phyloP scores from a whole-genome alignment of 164 flowering plant species.

The Echeveria elegans region DNA sequence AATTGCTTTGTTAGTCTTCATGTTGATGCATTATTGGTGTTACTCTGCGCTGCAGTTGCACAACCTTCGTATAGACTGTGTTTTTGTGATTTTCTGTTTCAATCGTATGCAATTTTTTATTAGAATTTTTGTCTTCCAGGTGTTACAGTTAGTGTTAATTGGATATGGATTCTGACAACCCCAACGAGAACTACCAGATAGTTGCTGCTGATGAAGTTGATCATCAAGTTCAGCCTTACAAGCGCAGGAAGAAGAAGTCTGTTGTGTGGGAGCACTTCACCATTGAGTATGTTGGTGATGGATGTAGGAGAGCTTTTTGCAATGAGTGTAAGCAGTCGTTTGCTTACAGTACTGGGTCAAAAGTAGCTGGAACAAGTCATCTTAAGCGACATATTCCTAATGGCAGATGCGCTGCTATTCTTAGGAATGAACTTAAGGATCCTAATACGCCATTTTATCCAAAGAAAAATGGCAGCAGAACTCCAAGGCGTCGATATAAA shows the following conservation, averaged over 20 bases:
- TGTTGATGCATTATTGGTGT: too few species aligned
- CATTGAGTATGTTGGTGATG: conserved; percentile 57
- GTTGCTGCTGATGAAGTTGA: conserved; percentile 18
- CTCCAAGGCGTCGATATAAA: conserved; percentile 50
- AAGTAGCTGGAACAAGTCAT: conserved; percentile 93
- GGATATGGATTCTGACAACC: conserved; percentile 5
- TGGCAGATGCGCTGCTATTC: conserved; percentile 58
- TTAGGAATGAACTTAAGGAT: conserved; percentile 41
- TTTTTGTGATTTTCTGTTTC: too few species aligned
- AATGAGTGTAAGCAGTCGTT: conserved; percentile 87
- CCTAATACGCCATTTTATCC: conserved; percentile 37
- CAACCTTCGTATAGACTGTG: too few species aligned
- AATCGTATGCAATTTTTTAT: background rate
- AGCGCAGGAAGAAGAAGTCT: conserved; percentile 84
- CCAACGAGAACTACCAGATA: conserved; percentile 16
- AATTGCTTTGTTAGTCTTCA: too few species aligned
- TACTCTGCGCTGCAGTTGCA: too few species aligned
- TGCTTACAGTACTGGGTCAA: conserved; percentile 87
- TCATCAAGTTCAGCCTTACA: conserved; percentile 36
- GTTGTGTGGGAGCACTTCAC: conserved; percentile 96
- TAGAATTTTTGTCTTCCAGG: background rate
- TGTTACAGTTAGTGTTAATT: background rate
- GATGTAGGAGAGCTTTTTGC: conserved; percentile 69
- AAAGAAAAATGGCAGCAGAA: conserved; percentile 25
- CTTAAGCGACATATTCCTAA: conserved; percentile 85